Evolutionary conservation across 2,329 filamentous ascomycete genomes (phyloP).

Genomic region (Penicillium expansum): DNA sequence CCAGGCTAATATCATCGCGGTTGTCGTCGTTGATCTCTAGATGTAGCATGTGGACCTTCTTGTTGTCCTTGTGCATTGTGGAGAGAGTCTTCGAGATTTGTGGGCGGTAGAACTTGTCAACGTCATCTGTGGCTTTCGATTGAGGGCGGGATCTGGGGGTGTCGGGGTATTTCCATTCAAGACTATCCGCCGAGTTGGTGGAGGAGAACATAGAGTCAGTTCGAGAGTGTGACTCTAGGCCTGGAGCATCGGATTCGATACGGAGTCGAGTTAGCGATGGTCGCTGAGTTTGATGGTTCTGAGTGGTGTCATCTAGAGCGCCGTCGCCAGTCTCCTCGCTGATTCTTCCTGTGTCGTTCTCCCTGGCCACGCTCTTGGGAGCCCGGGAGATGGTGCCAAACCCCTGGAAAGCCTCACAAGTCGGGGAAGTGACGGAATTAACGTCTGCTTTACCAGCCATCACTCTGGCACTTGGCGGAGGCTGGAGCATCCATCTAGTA

Average conservation of each 20-base stretch:
- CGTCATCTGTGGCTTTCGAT: constrained; percentile 37
- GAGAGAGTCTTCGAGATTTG: constrained; percentile 35
- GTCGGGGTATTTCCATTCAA: constrained; percentile 34
- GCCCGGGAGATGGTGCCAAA: constrained; percentile 10
- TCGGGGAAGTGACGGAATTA: constrained; percentile 22
- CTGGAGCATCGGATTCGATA: constrained; percentile 12
- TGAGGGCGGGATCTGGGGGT: constrained; percentile 37
- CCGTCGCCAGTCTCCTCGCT: constrained; percentile 10
- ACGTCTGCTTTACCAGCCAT: constrained; percentile 76
- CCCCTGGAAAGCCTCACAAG: constrained; percentile 19
- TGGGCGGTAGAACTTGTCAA: constrained; percentile 30
- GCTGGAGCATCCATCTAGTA: constrained; percentile 88
- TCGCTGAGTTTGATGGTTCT: constrained; percentile 16
- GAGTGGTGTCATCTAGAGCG: constrained; percentile 7
- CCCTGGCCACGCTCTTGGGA: background rate
- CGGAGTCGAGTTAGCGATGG: constrained; percentile 18
- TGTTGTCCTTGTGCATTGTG: constrained; percentile 31
- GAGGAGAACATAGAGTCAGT: constrained; percentile 34
- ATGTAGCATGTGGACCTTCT: constrained; percentile 37
- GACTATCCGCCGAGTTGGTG: constrained; percentile 25
- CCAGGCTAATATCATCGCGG: constrained; percentile 30
- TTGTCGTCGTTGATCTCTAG: constrained; percentile 37
- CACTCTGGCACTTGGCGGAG: constrained; percentile 80
- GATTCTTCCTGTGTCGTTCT: constrained; percentile 1
- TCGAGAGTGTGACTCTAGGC: constrained; percentile 24